Base-by-base conservation (phyloP, 805 yeast species). In the Candida multigemmis region DNA sequence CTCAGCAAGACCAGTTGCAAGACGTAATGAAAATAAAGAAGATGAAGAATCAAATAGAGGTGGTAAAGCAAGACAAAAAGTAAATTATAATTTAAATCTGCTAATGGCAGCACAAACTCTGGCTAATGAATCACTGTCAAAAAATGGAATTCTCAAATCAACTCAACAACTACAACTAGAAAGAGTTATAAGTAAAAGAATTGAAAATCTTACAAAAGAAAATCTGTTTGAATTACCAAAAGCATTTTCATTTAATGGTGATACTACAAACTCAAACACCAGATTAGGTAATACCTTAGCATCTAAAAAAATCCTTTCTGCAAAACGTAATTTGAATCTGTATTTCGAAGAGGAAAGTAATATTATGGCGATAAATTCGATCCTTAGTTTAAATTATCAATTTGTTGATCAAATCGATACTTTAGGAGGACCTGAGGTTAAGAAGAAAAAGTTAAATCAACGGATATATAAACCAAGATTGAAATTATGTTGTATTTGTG, bases 331-430 rank as follows among this genome's bases (percentile, higher is more conserved):
- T 40, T 50, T 62, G 37, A 59, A 56, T 31, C 55, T 52, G 51
- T 61, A 61, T 34, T 60, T 61, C 31, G 68, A 62, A 40, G 68
- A 62, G 35, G 68, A 62, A 33, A 42, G 64, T 16, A 60, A 62
- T 40, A 46, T 60, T 37, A 55, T 62, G 7, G 49, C 65, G 13
- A 48, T 61, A 26, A 62, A 62, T 37, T 42, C 65, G 16, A 60
- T 62, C n/a, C 46, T 61, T 28, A 49, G 50, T 23, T 46, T 56
- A 24, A 59, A 57, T 35, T 62, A 47, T 38, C 60, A 57, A 33
- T 62, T 60, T 36, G 48, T 61, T 10, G 66, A 60, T 27, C 59
- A 50, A 31, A 38, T 41, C 15, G 55, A 46, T 26, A 20, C 30
- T 19, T 45, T 40, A 9, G 25, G 22, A n/a, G 28, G 27, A n/a